phyloP scores from a whole-genome alignment of 257 asterid species.

The Solanum medicagineum region DNA sequence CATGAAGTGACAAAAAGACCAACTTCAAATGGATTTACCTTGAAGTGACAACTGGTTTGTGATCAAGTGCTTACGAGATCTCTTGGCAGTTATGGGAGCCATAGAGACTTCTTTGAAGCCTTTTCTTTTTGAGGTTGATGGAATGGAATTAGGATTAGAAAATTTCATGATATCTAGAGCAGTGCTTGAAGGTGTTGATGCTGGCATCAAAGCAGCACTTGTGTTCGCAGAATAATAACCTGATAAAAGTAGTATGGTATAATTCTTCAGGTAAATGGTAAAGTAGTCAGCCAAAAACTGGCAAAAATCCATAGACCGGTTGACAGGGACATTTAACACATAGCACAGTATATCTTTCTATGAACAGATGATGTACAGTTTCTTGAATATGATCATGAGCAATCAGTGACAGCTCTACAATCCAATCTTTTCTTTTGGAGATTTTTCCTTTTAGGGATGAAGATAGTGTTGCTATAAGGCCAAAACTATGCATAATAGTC shows the following conservation, averaged over 20 bases:
- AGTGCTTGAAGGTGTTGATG: constrained; percentile 13
- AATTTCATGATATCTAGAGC: constrained; percentile 15
- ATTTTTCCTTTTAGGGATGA: not conserved
- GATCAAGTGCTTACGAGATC: constrained; percentile 29
- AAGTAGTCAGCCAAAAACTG: not conserved
- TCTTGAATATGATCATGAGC: not conserved
- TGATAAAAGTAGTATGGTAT: constrained; percentile 8
- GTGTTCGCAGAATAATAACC: constrained; percentile 35
- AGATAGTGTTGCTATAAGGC: not conserved
- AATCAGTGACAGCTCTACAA: not conserved
- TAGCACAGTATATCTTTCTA: not conserved
- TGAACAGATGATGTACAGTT: not conserved
- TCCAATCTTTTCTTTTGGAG: not conserved
- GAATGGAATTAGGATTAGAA: constrained; percentile 31
- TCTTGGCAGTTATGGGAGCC: constrained; percentile 30
- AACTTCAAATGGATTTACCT: constrained; percentile 24
- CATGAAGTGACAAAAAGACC: not conserved
- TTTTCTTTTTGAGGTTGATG: constrained; percentile 40
- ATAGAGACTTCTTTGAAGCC: constrained; percentile 22
- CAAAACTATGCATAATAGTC: not conserved
- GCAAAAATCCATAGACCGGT: not conserved
- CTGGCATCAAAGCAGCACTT: constrained; percentile 32
- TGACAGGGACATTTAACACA: not conserved
- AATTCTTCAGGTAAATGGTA: not conserved
- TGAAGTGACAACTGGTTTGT: constrained; percentile 16